Evolutionary conservation across 768 basidiomycete species (phyloP).

Genomic region (Amanita polypyramis): DNA sequence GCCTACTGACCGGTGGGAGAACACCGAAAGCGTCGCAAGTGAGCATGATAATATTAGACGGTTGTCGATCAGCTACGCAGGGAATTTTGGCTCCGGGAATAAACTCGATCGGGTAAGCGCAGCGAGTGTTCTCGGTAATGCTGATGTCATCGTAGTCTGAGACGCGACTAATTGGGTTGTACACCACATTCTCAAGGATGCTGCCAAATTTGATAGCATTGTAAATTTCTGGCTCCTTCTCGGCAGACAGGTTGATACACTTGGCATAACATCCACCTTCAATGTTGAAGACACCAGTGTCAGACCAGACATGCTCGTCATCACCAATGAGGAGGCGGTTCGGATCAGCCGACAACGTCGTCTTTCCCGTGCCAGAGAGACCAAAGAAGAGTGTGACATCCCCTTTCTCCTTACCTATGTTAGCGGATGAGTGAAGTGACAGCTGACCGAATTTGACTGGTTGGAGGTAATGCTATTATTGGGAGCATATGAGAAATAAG

Average conservation of each 20-base stretch:
- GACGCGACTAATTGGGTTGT: slow-evolving; percentile 68
- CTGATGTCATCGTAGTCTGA: slow-evolving; percentile 95
- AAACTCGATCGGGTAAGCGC: slow-evolving; percentile 97
- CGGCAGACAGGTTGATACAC: slow-evolving; percentile 89
- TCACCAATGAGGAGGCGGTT: slow-evolving; percentile 92
- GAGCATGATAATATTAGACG: slow-evolving; percentile 92
- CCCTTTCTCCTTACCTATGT: slow-evolving; percentile 78
- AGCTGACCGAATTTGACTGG: slow-evolving; percentile 98
- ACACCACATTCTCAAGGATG: slow-evolving; percentile 99
- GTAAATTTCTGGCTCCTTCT: slow-evolving; percentile 98
- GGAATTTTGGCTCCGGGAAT: slow-evolving; percentile 95
- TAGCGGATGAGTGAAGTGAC: slow-evolving; percentile 95
- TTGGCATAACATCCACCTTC: slow-evolving; percentile 99
- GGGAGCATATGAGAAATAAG: slow-evolving; percentile 2
- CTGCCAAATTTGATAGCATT: slow-evolving; percentile 91
- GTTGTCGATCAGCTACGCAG: slow-evolving; percentile 78
- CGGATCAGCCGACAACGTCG: slow-evolving; percentile 95
- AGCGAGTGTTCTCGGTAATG: slow-evolving; percentile 99
- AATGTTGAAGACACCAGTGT: slow-evolving; percentile 98
- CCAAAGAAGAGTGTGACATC: slow-evolving; percentile 99
- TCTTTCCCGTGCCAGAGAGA: slow-evolving; percentile 97
- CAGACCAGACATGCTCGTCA: slow-evolving; percentile 99
- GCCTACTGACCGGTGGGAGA: slow-evolving; percentile 87
- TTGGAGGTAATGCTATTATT: slow-evolving; percentile 90
- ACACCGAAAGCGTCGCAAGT: slow-evolving; percentile 99